Percentiles rank a stretch among this genome's conserved stretches.
Evolutionary conservation across 2,329 filamentous ascomycete genomes (phyloP).

Genomic region (Plenodomus tracheiphilus): DNA sequence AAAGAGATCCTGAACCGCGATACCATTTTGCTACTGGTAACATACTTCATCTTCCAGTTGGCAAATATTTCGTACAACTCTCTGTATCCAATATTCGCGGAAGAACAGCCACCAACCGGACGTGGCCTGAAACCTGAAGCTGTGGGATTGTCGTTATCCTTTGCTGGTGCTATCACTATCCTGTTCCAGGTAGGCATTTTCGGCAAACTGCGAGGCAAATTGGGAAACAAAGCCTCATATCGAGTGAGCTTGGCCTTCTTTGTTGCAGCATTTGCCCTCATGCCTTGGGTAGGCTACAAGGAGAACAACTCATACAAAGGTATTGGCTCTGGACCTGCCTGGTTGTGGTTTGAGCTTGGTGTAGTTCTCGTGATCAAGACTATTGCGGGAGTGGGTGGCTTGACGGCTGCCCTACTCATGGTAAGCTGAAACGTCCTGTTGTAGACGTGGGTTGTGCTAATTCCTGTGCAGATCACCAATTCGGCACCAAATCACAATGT

Average conservation of each 20-base stretch:
- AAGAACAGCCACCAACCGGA: conserved; percentile 73
- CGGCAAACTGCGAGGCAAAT: conserved; percentile 71
- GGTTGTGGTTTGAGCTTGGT: conserved; percentile 82
- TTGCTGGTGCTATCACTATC: conserved; percentile 84
- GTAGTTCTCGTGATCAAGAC: conserved; percentile 84
- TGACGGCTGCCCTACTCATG: conserved; percentile 86
- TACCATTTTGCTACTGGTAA: conserved; percentile 77
- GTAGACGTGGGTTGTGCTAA: neutral
- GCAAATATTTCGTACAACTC: conserved; percentile 95
- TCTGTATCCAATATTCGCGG: conserved; percentile 89
- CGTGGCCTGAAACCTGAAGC: conserved; percentile 74
- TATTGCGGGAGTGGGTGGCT: conserved; percentile 81
- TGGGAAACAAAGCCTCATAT: conserved; percentile 88
- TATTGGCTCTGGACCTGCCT: conserved; percentile 61
- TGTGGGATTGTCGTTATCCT: conserved; percentile 82
- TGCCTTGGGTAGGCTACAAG: conserved; percentile 87
- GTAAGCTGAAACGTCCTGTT: conserved; percentile 56
- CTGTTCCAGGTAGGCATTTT: conserved; percentile 88
- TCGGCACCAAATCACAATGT: conserved; percentile 83
- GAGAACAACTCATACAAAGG: conserved; percentile 59
- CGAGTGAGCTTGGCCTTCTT: conserved; percentile 77
- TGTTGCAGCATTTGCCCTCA: conserved; percentile 78
- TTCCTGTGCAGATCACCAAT: conserved; percentile 75
- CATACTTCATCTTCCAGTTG: conserved; percentile 91
- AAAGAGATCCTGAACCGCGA: conserved; percentile 75